These are phyloP conservation scores for Amanita inopinata DNA, from an alignment of 768 basidiomycete genomes.

Conservation along the genomic window DNA sequence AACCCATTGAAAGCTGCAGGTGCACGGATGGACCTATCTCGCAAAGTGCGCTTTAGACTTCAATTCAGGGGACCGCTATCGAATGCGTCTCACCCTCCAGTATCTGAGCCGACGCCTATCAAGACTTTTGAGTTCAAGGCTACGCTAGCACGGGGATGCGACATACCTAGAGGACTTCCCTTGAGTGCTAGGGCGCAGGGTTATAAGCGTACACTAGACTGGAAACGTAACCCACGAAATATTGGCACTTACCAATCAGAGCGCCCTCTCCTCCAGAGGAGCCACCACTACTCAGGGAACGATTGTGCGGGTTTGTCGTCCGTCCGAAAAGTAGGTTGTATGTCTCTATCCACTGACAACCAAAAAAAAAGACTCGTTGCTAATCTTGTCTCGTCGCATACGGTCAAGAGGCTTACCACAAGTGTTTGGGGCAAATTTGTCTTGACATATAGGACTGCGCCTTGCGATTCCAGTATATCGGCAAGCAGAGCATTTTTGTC, in stretches of 20 bases:
- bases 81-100: constrained; percentile 48
- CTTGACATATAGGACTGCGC: constrained; percentile 63
- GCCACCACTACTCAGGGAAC: constrained; percentile 63
- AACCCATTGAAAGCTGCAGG: constrained; percentile 59
- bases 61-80: not conserved
- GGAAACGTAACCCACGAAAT: not conserved
- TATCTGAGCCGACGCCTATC: constrained; percentile 72
- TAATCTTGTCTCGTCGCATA: not conserved
- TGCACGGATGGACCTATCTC: constrained; percentile 57
- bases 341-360: constrained; percentile 63
- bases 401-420: constrained; percentile 35
- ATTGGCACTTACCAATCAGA: constrained; percentile 38
- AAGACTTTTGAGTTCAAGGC: constrained; percentile 18
- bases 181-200: constrained; percentile 24
- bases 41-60: not conserved
- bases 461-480: constrained; percentile 54
- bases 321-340: constrained; percentile 74
- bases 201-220: not conserved
- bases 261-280: constrained; percentile 86
- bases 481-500: constrained; percentile 52
- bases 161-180: constrained; percentile 33
- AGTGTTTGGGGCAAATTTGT: constrained; percentile 75
- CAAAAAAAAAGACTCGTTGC: not conserved
- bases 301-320: constrained; percentile 69
- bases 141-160: not conserved